Conservation (phyloP, 768 basidiomycete species). For the Kwoniella pini region DNA sequence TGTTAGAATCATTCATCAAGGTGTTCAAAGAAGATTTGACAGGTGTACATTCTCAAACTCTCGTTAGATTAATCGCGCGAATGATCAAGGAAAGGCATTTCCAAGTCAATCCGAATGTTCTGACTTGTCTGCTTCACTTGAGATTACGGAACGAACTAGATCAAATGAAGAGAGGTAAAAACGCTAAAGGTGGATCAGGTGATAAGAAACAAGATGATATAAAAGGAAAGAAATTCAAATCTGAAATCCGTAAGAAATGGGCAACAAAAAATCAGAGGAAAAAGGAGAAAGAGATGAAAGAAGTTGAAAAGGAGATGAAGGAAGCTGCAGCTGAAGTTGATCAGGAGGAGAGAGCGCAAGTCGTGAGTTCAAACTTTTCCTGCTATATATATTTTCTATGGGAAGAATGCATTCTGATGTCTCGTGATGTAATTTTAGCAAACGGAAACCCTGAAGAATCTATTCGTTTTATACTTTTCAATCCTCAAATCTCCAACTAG, state of each 20-base stretch:
- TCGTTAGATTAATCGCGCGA: conserved; percentile 84
- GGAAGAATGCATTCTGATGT: neutral
- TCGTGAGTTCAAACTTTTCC: conserved; percentile 62
- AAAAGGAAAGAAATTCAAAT: conserved; percentile 58
- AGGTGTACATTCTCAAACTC: conserved; percentile 78
- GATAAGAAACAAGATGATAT: conserved; percentile 56
- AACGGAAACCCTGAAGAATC: conserved; percentile 95
- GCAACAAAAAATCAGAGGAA: conserved; percentile 91
- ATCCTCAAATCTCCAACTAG: conserved; percentile 82
- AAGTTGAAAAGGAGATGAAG: conserved; percentile 74
- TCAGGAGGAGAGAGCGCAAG: conserved; percentile 63
- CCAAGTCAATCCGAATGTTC: conserved; percentile 82
- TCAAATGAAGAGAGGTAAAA: conserved; percentile 65
- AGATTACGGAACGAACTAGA: conserved; percentile 81
- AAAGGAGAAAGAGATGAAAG: conserved; percentile 79
- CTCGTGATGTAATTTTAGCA: conserved; percentile 58
- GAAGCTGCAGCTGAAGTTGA: conserved; percentile 28
- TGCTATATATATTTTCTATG: neutral
- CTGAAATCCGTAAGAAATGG: conserved; percentile 62
- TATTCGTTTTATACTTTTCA: conserved; percentile 95
- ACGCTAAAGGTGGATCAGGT: conserved; percentile 15
- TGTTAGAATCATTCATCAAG: conserved; percentile 74
- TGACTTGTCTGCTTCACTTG: conserved; percentile 79
- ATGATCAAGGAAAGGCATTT: conserved; percentile 95
- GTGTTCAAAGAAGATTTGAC: conserved; percentile 82